phyloP scores from a whole-genome alignment of 2,329 filamentous ascomycete species.

The Fusarium zealandicum region DNA sequence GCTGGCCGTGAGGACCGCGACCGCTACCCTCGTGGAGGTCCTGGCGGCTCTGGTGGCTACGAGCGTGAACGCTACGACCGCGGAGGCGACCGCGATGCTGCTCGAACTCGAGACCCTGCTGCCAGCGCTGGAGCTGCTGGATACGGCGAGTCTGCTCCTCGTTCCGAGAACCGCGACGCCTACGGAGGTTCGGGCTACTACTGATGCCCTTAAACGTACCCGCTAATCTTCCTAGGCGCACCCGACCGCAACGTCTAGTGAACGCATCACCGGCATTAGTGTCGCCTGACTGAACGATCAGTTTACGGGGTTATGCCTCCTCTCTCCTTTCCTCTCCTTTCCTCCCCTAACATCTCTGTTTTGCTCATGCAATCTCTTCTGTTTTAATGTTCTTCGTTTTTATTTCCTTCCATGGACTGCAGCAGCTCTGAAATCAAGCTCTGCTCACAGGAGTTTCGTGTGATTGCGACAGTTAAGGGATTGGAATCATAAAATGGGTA shows the following conservation, averaged over 20 bases:
- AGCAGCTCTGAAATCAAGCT: conserved; percentile 42
- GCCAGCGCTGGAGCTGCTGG: conserved; percentile 46
- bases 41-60: conserved; percentile 55
- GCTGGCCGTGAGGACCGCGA: conserved; percentile 57
- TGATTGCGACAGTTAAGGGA: conserved; percentile 49
- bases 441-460: conserved; percentile 48
- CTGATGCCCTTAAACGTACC: conserved; percentile 23
- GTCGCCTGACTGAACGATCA: conserved; percentile 26
- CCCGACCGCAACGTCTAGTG: conserved; percentile 42
- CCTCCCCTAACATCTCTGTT: conserved; percentile 38
- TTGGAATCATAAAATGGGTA: conserved; percentile 47
- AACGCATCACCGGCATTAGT: conserved; percentile 21
- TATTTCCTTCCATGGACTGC: conserved; percentile 42
- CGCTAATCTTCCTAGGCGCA: conserved; percentile 44
- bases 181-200: conserved; percentile 52
- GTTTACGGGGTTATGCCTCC: conserved; percentile 33
- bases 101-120: conserved; percentile 51
- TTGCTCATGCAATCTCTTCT: conserved; percentile 41
- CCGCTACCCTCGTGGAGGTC: conserved; percentile 49
- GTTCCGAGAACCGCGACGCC: conserved; percentile 53
- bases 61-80: conserved; percentile 60
- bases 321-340: conserved; percentile 42
- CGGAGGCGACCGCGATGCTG: conserved; percentile 50
- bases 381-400: conserved; percentile 38
- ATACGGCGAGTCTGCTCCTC: conserved; percentile 53